These are phyloP conservation scores for Ashbya aceris DNA, from an alignment of 1,139 yeast species.

Conservation along the genomic window DNA sequence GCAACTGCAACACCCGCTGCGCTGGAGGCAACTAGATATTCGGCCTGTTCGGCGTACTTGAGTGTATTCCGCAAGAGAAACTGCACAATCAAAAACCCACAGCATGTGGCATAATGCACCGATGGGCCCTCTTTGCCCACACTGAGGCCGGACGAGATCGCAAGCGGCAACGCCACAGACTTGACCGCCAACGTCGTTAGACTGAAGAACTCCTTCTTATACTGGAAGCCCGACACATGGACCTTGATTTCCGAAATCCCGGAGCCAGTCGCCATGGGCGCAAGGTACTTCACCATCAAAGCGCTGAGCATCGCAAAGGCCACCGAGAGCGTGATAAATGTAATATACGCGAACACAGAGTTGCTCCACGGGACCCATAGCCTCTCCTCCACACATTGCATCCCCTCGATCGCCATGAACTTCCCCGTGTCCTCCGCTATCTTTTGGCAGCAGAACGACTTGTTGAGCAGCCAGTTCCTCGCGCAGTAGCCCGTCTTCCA, in stretches of 20 bases:
- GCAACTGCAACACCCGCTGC: conserved; percentile 94
- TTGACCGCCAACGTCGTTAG: conserved; percentile 67
- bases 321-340: conserved; percentile 53
- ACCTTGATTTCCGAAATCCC: conserved; percentile 96
- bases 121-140: conserved; percentile 92
- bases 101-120: conserved; percentile 76
- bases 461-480: conserved; percentile 58
- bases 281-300: conserved; percentile 54
- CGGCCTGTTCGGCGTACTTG: conserved; percentile 37
- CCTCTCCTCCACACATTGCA: conserved; percentile 35
- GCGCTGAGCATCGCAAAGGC: conserved; percentile 59
- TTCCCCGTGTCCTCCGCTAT: conserved; percentile 30
- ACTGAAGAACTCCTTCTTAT: conserved; percentile 65
- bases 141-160: conserved; percentile 83
- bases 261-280: conserved; percentile 93
- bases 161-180: conserved; percentile 72
- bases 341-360: conserved; percentile 42
- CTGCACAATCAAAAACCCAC: conserved; percentile 37
- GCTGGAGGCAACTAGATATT: conserved; percentile 63
- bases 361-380: conserved; percentile 51
- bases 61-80: conserved; percentile 39
- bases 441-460: conserved; percentile 77
- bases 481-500: conserved; percentile 71
- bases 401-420: conserved; percentile 26
- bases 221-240: conserved; percentile 81